Percentiles rank a stretch among this genome's conserved stretches.
These are phyloP conservation scores for Trichopus zeylanicus DNA, from an alignment of 116 monocot species.

Conservation along the genomic window DNA sequence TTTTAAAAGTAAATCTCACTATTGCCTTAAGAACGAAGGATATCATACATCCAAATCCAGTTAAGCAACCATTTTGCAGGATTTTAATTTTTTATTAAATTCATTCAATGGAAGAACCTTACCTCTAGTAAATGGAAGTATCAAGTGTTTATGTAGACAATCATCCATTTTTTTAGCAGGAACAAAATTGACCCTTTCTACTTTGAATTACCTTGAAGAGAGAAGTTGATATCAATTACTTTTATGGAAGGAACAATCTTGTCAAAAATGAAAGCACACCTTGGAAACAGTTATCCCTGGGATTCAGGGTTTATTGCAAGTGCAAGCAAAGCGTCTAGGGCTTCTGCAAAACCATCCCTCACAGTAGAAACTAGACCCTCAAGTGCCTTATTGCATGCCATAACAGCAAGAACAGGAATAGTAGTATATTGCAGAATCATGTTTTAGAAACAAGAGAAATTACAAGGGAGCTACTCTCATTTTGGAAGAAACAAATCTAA, in stretches of 20 bases:
- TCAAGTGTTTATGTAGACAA: conserved; percentile 65
- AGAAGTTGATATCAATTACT: neutral
- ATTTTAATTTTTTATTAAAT: neutral
- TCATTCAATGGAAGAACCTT: neutral
- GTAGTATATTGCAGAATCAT: neutral
- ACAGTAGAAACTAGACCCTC: conserved; percentile 78
- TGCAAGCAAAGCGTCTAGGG: conserved; percentile 86
- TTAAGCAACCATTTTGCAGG: too few species aligned
- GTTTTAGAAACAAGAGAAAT: neutral
- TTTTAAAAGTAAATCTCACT: too few species aligned
- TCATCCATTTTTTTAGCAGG: conserved; percentile 66
- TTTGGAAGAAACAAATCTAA: neutral
- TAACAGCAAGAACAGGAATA: conserved; percentile 10
- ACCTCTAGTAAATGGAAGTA: conserved; percentile 72
- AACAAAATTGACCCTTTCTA: conserved; percentile 32
- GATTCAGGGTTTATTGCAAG: conserved; percentile 76
- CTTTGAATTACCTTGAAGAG: conserved; percentile 34
- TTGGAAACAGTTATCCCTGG: conserved; percentile 36
- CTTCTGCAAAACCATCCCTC: conserved; percentile 95
- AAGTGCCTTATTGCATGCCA: conserved; percentile 40
- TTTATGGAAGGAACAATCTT: neutral
- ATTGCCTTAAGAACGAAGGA: too few species aligned
- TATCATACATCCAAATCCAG: too few species aligned
- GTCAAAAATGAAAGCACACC: neutral
- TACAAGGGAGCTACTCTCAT: neutral